phyloP scores from a whole-genome alignment of 495 filamentous ascomycete species.

The Neurospora sp. region DNA sequence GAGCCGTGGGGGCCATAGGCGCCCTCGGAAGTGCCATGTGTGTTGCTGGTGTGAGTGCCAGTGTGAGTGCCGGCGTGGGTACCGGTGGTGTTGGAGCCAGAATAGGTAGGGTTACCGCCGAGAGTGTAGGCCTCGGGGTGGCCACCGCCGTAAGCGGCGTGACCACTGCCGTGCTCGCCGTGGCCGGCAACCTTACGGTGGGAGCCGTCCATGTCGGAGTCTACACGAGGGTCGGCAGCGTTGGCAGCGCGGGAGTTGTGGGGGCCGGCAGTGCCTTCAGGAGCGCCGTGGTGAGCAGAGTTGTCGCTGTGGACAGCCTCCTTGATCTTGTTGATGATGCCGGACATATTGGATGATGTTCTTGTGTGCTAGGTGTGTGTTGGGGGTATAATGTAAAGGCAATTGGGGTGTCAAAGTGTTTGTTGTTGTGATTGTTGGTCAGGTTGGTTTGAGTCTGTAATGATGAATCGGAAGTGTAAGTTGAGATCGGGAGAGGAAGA shows the following conservation, averaged over 20 bases:
- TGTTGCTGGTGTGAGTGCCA: slow-evolving; percentile 5
- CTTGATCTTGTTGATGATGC: slow-evolving; percentile 65
- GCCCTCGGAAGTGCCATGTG: slow-evolving; percentile 9
- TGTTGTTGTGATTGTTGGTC: neutral
- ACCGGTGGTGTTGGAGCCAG: slow-evolving; percentile 29
- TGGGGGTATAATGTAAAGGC: slow-evolving; percentile 1
- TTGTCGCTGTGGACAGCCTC: slow-evolving; percentile 47
- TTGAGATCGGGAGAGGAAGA: neutral
- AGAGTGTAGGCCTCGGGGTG: neutral
- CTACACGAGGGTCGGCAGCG: slow-evolving; percentile 39
- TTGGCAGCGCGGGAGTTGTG: slow-evolving; percentile 29
- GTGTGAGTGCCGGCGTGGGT: slow-evolving; percentile 24
- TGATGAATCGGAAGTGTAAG: neutral
- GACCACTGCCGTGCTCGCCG: slow-evolving; percentile 11
- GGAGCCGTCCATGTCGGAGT: slow-evolving; percentile 32
- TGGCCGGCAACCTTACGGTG: slow-evolving; percentile 20
- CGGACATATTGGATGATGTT: slow-evolving; percentile 46
- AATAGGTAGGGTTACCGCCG: neutral
- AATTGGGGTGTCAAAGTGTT: slow-evolving; percentile 4
- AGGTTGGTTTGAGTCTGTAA: neutral
- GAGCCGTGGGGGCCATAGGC: slow-evolving; percentile 7
- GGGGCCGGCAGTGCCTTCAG: slow-evolving; percentile 33
- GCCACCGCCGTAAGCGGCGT: neutral
- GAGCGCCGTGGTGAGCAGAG: slow-evolving; percentile 13
- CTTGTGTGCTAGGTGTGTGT: slow-evolving; percentile 1